Conservation (phyloP, 208 protist genomes). For the Trichomonas tenax region DNA sequence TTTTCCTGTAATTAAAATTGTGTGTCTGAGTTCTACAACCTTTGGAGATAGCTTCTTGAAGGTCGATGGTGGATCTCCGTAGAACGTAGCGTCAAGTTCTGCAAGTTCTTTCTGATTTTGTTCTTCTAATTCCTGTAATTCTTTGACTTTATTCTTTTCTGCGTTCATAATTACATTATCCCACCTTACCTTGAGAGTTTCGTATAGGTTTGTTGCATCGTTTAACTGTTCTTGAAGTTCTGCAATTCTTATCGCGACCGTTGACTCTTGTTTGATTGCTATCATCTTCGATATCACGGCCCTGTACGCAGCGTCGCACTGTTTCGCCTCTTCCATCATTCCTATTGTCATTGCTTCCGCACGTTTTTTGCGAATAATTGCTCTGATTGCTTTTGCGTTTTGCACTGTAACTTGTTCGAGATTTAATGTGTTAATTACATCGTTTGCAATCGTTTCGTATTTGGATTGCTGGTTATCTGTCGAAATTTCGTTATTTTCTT, state of each 20-base stretch:
- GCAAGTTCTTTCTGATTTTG: not conserved
- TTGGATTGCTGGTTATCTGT: no score
- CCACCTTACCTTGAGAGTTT: not conserved
- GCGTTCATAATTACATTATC: not conserved
- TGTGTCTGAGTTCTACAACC: not conserved
- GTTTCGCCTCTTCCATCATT: not conserved
- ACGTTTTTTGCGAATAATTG: not conserved
- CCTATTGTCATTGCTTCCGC: not conserved
- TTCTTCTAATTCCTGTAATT: not conserved
- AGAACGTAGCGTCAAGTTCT: not conserved
- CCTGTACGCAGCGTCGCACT: not conserved
- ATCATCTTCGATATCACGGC: not conserved
- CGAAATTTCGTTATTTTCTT: not conserved
- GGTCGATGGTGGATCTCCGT: not conserved
- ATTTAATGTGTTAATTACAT: not conserved
- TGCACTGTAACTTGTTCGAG: not conserved
- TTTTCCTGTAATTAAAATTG: not conserved
- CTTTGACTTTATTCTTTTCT: not conserved
- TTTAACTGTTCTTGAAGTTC: not conserved
- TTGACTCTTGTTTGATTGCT: not conserved
- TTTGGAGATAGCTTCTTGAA: not conserved
- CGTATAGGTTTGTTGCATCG: not conserved
- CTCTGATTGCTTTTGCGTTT: not conserved
- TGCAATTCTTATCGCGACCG: not conserved
- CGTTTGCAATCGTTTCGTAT: not conserved